phyloP scores from a whole-genome alignment of 2,329 filamentous ascomycete species.

The Talaromyces sp. region DNA sequence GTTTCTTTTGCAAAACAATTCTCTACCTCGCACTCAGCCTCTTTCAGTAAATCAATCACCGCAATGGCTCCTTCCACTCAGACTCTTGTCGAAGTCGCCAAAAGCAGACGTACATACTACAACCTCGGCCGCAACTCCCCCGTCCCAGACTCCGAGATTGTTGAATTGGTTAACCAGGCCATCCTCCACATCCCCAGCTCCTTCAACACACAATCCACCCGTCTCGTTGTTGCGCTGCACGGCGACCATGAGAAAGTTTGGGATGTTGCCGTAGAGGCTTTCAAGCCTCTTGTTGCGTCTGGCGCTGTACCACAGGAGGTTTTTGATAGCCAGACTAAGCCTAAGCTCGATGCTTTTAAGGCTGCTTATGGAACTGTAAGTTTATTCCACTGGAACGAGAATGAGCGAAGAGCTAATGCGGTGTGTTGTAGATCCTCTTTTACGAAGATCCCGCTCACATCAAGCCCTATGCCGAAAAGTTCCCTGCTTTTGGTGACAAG shows the following conservation, averaged over 20 bases:
- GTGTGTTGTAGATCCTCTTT: slow-evolving; percentile 62
- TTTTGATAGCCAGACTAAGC: slow-evolving; percentile 51
- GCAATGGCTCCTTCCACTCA: slow-evolving; percentile 22
- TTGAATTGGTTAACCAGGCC: slow-evolving; percentile 42
- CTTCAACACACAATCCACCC: slow-evolving; percentile 86
- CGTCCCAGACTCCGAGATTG: slow-evolving; percentile 36
- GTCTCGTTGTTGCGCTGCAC: slow-evolving; percentile 73
- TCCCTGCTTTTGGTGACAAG: slow-evolving; percentile 70
- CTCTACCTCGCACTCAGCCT: background rate
- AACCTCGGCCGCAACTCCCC: slow-evolving; percentile 33
- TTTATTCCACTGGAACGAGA: slow-evolving; percentile 20
- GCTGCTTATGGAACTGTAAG: slow-evolving; percentile 71
- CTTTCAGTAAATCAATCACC: slow-evolving; percentile 9
- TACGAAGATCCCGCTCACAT: slow-evolving; percentile 73
- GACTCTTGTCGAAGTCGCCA: slow-evolving; percentile 31
- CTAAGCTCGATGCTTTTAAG: slow-evolving; percentile 60
- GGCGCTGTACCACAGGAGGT: slow-evolving; percentile 47
- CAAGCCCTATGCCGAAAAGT: slow-evolving; percentile 64
- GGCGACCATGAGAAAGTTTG: slow-evolving; percentile 85
- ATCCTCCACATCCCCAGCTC: slow-evolving; percentile 70
- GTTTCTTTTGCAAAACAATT: slow-evolving; percentile 1
- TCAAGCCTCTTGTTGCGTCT: slow-evolving; percentile 66
- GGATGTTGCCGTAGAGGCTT: slow-evolving; percentile 64
- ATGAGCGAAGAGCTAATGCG: background rate
- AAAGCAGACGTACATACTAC: slow-evolving; percentile 38